Conservation (phyloP, 306 rosid species). For the Pyrus betulifolia region DNA sequence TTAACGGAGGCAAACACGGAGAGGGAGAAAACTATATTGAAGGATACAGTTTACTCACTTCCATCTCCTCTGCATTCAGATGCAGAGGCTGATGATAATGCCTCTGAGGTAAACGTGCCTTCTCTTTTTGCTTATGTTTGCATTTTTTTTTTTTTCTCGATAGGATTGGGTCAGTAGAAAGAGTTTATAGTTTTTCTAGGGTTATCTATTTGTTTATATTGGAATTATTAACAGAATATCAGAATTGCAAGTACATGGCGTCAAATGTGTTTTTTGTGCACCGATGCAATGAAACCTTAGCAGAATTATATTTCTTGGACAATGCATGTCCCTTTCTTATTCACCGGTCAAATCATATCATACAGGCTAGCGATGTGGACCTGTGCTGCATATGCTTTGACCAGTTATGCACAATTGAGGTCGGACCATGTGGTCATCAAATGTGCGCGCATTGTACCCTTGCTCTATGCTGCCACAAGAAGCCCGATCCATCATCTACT, state of each 20-base stretch:
- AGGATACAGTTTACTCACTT: conserved; percentile 27
- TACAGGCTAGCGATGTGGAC: conserved; percentile 60
- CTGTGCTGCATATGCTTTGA: conserved; percentile 89
- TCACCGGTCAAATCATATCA: conserved; percentile 13
- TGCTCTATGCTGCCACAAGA: conserved; percentile 86
- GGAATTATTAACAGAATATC: not conserved
- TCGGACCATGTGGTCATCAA: conserved; percentile 81
- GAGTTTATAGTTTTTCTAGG: not conserved
- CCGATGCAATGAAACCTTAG: not conserved
- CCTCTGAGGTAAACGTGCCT: conserved; percentile 50
- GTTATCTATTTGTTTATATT: not conserved
- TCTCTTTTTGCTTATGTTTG: conserved; percentile 2
- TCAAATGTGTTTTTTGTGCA: not conserved
- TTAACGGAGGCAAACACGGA: conserved; percentile 78
- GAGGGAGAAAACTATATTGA: conserved; percentile 64
- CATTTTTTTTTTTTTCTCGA: not conserved
- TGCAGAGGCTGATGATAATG: conserved; percentile 40
- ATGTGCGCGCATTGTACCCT: conserved; percentile 90
- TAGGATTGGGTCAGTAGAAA: not conserved
- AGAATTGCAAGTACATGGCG: not conserved
- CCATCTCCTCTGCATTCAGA: conserved; percentile 44
- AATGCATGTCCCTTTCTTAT: not conserved
- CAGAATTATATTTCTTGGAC: not conserved
- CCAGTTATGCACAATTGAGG: conserved; percentile 78
- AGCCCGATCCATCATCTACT: conserved; percentile 45